A percentile compares a stretch with the other conserved stretches of the same genome.
These are phyloP conservation scores for Coniosporium uncinatum DNA, from an alignment of 2,329 filamentous ascomycete genomes.

Conservation along the genomic window DNA sequence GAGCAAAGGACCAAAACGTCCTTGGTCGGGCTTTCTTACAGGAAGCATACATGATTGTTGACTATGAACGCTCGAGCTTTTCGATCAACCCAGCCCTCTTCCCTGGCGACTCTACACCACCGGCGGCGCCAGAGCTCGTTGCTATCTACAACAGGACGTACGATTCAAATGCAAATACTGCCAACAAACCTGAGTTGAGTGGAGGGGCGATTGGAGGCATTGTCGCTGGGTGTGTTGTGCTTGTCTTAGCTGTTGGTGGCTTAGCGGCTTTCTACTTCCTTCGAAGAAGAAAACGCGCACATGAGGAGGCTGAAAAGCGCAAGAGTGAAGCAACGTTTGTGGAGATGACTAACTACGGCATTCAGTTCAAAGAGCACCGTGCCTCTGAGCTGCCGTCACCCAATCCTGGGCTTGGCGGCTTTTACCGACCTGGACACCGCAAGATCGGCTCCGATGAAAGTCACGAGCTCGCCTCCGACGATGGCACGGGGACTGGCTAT, in stretches of 20 bases:
- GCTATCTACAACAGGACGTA: not conserved
- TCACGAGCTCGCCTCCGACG: too few relatives aligned
- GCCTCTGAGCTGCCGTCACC: not conserved
- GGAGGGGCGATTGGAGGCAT: slow-evolving; percentile 2
- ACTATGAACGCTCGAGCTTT: slow-evolving; percentile 19
- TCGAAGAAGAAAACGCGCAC: not conserved
- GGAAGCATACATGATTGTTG: slow-evolving; percentile 29
- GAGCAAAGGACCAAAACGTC: slow-evolving; percentile 26
- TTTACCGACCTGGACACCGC: not conserved
- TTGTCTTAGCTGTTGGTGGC: slow-evolving; percentile 2
- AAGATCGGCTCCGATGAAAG: not conserved
- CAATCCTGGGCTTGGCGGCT: not conserved
- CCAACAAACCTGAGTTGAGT: not conserved
- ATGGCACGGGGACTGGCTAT: too few relatives aligned
- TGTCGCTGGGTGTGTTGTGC: slow-evolving; percentile 4
- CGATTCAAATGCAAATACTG: not conserved
- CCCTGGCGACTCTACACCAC: slow-evolving; percentile 2
- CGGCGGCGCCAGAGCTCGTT: slow-evolving; percentile 5
- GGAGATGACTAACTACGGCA: not conserved
- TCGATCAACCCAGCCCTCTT: slow-evolving; percentile 5
- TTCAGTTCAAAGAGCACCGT: too few relatives aligned
- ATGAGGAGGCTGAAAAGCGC: not conserved
- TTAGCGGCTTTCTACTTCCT: not conserved
- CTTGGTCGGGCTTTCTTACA: slow-evolving; percentile 32
- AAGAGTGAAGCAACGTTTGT: not conserved